Evolutionary conservation across 2,329 filamentous ascomycete genomes (phyloP).

Genomic region (Stemphylium lycopersici): DNA sequence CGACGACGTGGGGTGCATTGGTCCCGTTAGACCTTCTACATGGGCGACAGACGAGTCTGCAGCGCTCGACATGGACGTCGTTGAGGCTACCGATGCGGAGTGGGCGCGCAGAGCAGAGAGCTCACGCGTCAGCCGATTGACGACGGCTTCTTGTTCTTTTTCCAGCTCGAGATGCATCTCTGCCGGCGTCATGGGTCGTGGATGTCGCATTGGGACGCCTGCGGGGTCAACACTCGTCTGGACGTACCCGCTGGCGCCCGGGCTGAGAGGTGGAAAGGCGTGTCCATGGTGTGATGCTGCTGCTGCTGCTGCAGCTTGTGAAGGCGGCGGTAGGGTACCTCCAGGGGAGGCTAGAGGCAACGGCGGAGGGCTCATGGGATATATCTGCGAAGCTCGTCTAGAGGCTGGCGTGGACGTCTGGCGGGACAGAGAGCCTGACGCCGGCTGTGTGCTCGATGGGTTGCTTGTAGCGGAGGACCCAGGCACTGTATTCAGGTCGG

Average conservation of each 20-base stretch:
- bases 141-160: conserved; percentile 93
- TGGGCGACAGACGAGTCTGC: conserved; percentile 55
- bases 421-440: conserved; percentile 36
- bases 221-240: conserved; percentile 45
- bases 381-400: conserved; percentile 50
- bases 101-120: conserved; percentile 79
- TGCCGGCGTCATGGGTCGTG: conserved; percentile 82
- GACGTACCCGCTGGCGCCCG: conserved; percentile 31
- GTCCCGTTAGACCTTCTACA: conserved; percentile 52
- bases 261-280: conserved; percentile 47
- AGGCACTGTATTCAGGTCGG: conserved; percentile 56
- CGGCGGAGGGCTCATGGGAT: conserved; percentile 55
- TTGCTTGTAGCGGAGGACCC: conserved; percentile 42
- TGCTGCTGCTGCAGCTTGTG: no score
- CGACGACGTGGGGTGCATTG: conserved; percentile 60
- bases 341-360: conserved; percentile 50
- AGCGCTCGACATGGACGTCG: conserved; percentile 44
- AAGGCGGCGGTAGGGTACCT: conserved; percentile 30
- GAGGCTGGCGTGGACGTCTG: conserved; percentile 33
- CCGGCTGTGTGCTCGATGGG: conserved; percentile 24
- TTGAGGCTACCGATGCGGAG: conserved; percentile 67
- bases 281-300: conserved; percentile 34
- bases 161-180: conserved; percentile 90
- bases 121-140: conserved; percentile 91
- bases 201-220: conserved; percentile 78